Evolutionary conservation across 2,329 filamentous ascomycete genomes (phyloP).

Genomic region (Myriosclerotinia curreyana): DNA sequence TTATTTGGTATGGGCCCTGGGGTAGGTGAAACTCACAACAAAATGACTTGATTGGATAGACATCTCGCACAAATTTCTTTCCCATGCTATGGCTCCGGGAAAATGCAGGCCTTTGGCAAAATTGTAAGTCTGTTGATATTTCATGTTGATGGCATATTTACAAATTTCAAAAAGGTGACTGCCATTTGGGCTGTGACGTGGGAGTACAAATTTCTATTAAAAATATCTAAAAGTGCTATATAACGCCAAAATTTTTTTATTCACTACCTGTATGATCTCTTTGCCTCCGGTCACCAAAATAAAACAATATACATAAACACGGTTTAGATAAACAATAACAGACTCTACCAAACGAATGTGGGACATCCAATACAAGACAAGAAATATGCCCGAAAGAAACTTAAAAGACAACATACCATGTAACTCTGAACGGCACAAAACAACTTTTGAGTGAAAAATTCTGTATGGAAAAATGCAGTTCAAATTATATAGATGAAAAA

Average conservation of each 20-base stretch:
- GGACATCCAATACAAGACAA: background rate
- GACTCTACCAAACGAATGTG: background rate
- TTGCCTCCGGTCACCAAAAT: background rate
- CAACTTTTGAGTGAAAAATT: background rate
- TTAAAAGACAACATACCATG: no score
- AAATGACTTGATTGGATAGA: no score
- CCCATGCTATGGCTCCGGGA: no score
- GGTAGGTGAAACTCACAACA: no score
- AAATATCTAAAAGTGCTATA: background rate
- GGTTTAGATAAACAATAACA: background rate
- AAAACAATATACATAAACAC: background rate
- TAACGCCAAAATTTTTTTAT: background rate
- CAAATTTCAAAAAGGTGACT: no score
- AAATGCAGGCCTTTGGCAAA: no score
- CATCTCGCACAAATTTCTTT: no score
- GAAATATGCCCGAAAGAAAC: background rate
- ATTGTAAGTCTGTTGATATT: no score
- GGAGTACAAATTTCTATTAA: background rate
- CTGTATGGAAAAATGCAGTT: slow-evolving; percentile 5
- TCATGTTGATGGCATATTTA: no score
- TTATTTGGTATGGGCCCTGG: no score
- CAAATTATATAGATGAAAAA: background rate
- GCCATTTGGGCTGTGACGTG: no score
- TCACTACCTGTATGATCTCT: background rate
- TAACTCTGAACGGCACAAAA: background rate